Conservation (phyloP, 192 early-diverging fungal genomes). For the Coemansia sp. region DNA sequence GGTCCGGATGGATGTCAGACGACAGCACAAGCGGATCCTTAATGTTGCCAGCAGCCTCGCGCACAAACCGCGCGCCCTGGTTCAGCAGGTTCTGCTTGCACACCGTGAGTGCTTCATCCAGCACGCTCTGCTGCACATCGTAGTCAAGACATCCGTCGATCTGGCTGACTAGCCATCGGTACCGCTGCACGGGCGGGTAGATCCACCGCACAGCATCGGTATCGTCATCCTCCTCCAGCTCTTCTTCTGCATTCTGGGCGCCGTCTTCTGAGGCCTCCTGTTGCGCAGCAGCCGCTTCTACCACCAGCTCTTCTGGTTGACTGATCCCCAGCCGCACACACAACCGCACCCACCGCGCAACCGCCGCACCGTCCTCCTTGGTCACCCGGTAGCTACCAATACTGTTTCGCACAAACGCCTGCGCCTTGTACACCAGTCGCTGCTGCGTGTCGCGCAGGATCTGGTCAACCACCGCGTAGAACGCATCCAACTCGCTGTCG, state of each 20-base stretch:
- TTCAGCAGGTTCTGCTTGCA: constrained; percentile 38
- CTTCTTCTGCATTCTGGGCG: not conserved
- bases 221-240: not conserved
- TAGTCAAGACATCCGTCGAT: constrained; percentile 43
- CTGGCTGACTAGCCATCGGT: constrained; percentile 41
- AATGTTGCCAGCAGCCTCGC: constrained; percentile 9
- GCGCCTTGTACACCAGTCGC: constrained; percentile 83
- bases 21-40: not conserved
- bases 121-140: constrained; percentile 33
- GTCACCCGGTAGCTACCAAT: constrained; percentile 24
- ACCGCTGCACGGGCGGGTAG: constrained; percentile 33
- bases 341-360: constrained; percentile 23
- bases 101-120: constrained; percentile 33
- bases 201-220: constrained; percentile 28
- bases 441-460: constrained; percentile 90
- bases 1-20: constrained; percentile 23
- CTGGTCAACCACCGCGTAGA: constrained; percentile 68
- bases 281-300: not conserved
- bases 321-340: constrained; percentile 18
- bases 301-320: constrained; percentile 17
- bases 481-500: constrained; percentile 56
- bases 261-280: not conserved
- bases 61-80: constrained; percentile 28
- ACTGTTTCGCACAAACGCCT: constrained; percentile 66
- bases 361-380: constrained; percentile 13